Base-by-base conservation (phyloP, 228 moss, liverwort and hornwort species). In the Sphagnum magellanicum region DNA sequence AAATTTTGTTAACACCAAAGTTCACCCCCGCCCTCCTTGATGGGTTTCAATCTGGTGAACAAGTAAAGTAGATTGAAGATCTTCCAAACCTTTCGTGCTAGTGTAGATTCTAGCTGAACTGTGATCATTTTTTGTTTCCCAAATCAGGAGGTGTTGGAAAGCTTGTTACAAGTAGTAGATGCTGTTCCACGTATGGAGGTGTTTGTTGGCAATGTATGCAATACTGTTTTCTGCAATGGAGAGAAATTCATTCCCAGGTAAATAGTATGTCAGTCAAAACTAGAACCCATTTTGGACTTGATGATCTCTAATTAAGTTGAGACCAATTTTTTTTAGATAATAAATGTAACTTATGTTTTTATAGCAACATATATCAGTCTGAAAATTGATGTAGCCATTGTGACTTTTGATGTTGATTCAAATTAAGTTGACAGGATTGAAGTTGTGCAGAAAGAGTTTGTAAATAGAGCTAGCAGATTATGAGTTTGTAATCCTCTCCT, bases 161-260 rank as follows among this genome's bases (percentile, higher is more conserved):
- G 88, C 73, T 85, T 94, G 88, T 76, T 94, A 51, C 80, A 90
- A 57, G 86, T 94, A 3, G 88, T 90, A 16, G 84, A 81, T 62
- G 94, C 90, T 67, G 86, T 94, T 63, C 94, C 91, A 49, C 84
- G 94, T 58, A 90, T 94, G 94, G 91, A 94, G 79, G 69, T 83
- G 70, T 94, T 94, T 73, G 88, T 94, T 75, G 88, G 84, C 60
- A 74, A 90, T 72, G 90, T 94, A 15, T 94, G 94, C 72, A 84
- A 91, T 51, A 76, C 80, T 66, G 84, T 94, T 64, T 90, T 88
- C 78, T 89, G 81, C 78, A 79, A 79, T n/a, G 94, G 86, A 63
- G 78, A 77, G 63, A 81, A 75, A 58, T 74, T 79, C 70, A 71
- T 79, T 60, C 53, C 70, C 72, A 91, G 93, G 93, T 91, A 67